Conservation (phyloP, 2,329 filamentous ascomycete species). For the Trichoderma polysporum region DNA sequence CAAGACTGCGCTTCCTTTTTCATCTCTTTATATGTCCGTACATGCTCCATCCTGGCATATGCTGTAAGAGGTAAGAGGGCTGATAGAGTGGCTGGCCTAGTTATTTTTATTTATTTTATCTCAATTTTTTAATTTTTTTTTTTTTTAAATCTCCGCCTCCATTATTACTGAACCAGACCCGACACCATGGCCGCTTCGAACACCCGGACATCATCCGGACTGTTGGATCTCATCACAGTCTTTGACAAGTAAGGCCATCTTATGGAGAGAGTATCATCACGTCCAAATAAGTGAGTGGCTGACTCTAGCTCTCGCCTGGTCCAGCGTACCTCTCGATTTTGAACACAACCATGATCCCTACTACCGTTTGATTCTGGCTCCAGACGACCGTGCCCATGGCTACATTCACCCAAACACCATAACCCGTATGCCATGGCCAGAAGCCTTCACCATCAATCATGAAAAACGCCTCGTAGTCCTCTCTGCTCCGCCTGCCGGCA, state of each 20-base stretch:
- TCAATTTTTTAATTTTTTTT: too few relatives aligned
- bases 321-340: conserved; percentile 49
- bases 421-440: conserved; percentile 47
- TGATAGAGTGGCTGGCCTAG: too few relatives aligned
- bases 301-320: not conserved
- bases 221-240: conserved; percentile 41
- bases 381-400: conserved; percentile 49
- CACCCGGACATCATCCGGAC: conserved; percentile 24
- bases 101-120: too few relatives aligned
- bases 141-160: too few relatives aligned
- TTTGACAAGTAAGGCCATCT: conserved; percentile 42
- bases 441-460: conserved; percentile 39
- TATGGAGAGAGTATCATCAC: not conserved
- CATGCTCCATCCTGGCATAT: not conserved
- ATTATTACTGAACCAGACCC: not conserved
- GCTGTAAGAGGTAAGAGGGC: too few relatives aligned
- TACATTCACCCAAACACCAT: conserved; percentile 49
- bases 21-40: not conserved
- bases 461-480: conserved; percentile 36
- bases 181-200: conserved; percentile 14
- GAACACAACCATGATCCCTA: conserved; percentile 38
- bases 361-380: conserved; percentile 47
- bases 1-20: not conserved
- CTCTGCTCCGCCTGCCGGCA: conserved; percentile 26
- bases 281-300: not conserved